Conservation (phyloP, 2,329 filamentous ascomycete genomes). For the Teratosphaeria zuluensis region DNA sequence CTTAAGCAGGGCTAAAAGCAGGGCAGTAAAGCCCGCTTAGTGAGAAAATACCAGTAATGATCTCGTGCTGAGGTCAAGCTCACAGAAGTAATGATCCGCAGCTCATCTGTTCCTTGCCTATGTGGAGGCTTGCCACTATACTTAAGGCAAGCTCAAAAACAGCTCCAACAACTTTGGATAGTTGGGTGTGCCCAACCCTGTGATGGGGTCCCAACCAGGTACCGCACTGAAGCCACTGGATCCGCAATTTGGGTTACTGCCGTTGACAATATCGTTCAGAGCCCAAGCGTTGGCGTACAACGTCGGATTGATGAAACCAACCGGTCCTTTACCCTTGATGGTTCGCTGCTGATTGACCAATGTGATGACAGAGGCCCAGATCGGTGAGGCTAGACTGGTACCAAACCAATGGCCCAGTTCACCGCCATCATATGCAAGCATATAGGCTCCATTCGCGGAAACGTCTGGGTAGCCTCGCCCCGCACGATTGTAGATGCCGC, state of each 20-base stretch:
- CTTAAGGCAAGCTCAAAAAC: constrained; percentile 10
- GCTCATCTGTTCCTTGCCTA: too few relatives aligned
- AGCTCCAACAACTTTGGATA: constrained; percentile 18
- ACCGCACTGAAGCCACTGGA: constrained; percentile 2
- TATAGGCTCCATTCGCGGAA: constrained; percentile 23
- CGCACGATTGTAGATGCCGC: constrained; percentile 17
- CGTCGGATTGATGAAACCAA: constrained; percentile 15
- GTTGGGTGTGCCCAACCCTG: constrained; percentile 20
- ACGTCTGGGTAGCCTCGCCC: constrained; percentile 28
- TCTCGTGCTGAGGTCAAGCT: too few relatives aligned
- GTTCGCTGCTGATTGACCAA: constrained; percentile 8
- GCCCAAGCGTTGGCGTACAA: constrained; percentile 20
- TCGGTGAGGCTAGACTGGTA: constrained; percentile 2
- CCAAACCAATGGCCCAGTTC: constrained; percentile 2
- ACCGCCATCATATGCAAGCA: constrained; percentile 30
- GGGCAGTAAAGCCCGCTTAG: too few relatives aligned
- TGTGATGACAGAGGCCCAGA: constrained; percentile 5
- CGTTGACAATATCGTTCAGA: constrained; percentile 6
- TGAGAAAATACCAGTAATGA: too few relatives aligned
- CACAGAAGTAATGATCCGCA: too few relatives aligned
- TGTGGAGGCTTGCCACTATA: too few relatives aligned
- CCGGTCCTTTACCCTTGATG: constrained; percentile 8
- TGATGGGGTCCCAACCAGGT: constrained; percentile 14
- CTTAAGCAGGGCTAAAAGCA: too few relatives aligned
- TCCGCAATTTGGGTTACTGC: constrained; percentile 4